These are phyloP conservation scores for Rhizoctonia solani DNA, from an alignment of 1,284 basidiomycete genomes.

Conservation along the genomic window DNA sequence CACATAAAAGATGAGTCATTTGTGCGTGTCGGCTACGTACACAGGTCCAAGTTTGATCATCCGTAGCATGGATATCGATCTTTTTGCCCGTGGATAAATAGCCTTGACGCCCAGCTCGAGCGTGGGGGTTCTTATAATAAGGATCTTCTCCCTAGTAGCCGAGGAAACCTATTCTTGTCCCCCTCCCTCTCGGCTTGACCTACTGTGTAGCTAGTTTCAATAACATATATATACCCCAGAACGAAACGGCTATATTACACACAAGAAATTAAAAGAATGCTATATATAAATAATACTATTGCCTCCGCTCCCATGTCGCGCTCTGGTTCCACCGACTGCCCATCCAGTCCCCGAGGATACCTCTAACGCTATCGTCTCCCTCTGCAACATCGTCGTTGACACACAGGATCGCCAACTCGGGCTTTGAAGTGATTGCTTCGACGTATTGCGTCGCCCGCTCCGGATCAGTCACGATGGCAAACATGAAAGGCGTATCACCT, in stretches of 20 bases:
- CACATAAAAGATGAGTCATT: conserved; percentile 9
- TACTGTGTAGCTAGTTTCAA: no score
- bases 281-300: background rate
- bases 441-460: conserved; percentile 11
- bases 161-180: no score
- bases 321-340: conserved; percentile 29
- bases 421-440: background rate
- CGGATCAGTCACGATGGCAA: conserved; percentile 22
- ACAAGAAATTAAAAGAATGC: no score
- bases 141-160: background rate
- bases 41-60: no score
- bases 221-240: no score
- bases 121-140: background rate
- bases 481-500: conserved; percentile 30
- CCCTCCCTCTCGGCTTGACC: no score
- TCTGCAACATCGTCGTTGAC: conserved; percentile 37
- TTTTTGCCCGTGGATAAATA: no score
- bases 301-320: conserved; percentile 35
- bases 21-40: conserved; percentile 10
- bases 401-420: conserved; percentile 28
- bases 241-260: no score
- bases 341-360: conserved; percentile 35
- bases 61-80: no score
- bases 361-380: conserved; percentile 20
- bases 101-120: background rate